Conservation (phyloP, 192 early-diverging fungal species). For the Diversispora epigaea region DNA sequence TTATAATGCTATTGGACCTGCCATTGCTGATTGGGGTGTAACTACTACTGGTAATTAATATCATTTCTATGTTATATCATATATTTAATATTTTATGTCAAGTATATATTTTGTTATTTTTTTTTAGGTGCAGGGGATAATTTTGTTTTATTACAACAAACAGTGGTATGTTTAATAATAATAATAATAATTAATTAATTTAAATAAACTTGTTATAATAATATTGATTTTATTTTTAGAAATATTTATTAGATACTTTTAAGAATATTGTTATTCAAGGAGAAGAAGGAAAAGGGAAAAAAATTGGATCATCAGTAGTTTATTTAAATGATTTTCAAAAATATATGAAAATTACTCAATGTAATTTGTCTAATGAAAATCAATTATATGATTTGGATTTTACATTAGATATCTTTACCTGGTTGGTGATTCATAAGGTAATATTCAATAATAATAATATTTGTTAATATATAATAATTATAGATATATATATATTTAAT, state of each 20-base stretch:
- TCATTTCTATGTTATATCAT: not conserved
- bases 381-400: conserved; percentile 43
- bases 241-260: not conserved
- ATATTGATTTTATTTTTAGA: not conserved
- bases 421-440: conserved; percentile 46
- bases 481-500: not conserved
- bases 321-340: conserved; percentile 41
- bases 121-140: conserved; percentile 46
- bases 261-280: conserved; percentile 27
- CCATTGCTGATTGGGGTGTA: conserved; percentile 62
- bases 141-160: conserved; percentile 48
- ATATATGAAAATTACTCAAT: not conserved
- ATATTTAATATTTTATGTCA: no score
- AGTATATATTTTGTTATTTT: not conserved
- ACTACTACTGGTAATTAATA: conserved; percentile 49
- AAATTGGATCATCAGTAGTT: conserved; percentile 40
- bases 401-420: conserved; percentile 42
- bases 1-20: conserved; percentile 63
- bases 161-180: conserved; percentile 47
- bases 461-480: not conserved
- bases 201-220: not conserved
- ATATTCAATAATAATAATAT: not conserved
- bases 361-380: conserved; percentile 36
- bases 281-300: conserved; percentile 39
- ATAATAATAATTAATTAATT: not conserved